These are phyloP conservation scores for Margaritispora aquatica DNA, from an alignment of 495 filamentous ascomycete species.

Conservation along the genomic window DNA sequence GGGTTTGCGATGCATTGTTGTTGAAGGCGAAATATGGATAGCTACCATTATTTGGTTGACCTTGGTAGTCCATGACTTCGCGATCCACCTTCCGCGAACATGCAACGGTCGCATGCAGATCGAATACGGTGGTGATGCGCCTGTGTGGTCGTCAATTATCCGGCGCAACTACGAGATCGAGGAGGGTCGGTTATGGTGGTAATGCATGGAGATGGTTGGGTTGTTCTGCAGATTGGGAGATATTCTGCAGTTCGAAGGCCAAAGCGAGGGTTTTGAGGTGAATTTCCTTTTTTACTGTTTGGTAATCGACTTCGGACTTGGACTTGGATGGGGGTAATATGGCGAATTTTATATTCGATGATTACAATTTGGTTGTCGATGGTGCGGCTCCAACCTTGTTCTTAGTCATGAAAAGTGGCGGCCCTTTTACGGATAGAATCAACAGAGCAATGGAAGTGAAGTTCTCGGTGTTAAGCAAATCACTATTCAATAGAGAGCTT, in stretches of 20 bases:
- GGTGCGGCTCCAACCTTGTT: neutral
- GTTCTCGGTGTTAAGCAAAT: no score
- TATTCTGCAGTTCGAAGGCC: neutral
- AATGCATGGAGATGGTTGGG: slow-evolving; percentile 5
- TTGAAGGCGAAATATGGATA: neutral
- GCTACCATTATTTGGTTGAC: slow-evolving; percentile 24
- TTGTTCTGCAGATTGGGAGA: neutral
- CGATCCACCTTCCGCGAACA: neutral
- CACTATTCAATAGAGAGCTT: no score
- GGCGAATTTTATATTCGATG: neutral
- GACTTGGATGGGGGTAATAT: no score
- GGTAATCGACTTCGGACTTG: no score
- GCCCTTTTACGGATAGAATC: no score
- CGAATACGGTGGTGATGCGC: neutral
- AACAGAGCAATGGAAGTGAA: no score
- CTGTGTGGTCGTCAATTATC: neutral
- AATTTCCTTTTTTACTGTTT: neutral
- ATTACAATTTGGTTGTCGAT: neutral
- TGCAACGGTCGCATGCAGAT: slow-evolving; percentile 23
- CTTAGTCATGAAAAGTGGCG: neutral
- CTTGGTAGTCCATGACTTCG: slow-evolving; percentile 20
- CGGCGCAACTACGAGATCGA: slow-evolving; percentile 4
- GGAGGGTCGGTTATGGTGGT: neutral
- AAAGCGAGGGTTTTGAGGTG: neutral
- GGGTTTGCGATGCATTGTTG: neutral